A percentile compares a stretch with the other conserved stretches of the same genome.
Evolutionary conservation across 257 asterid species (phyloP).

Genomic region (Eucommia ulmoides): DNA sequence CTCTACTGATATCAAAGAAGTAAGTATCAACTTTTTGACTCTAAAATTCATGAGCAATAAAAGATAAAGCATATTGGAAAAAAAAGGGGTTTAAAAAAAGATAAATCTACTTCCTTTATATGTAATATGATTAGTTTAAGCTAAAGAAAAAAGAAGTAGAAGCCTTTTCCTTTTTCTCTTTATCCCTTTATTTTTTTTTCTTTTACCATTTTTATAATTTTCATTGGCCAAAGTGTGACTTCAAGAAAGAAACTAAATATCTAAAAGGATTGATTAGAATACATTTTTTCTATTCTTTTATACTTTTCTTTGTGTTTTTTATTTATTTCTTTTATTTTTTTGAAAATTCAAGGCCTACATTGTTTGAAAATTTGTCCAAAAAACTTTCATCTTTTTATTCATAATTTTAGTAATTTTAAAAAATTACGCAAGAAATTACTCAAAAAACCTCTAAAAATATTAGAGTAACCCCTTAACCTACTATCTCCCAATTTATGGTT

Average conservation of each 20-base stretch:
- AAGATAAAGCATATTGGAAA: neutral
- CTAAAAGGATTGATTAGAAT: no score
- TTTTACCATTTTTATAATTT: slow-evolving; percentile 9
- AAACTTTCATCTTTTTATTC: no score
- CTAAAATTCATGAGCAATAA: slow-evolving; percentile 6
- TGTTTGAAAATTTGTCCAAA: no score
- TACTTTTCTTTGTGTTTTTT: no score
- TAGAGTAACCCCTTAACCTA: no score
- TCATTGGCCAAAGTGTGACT: neutral
- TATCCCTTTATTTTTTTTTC: slow-evolving; percentile 29
- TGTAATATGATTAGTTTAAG: slow-evolving; percentile 10
- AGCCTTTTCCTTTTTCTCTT: slow-evolving; percentile 24
- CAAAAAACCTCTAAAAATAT: no score
- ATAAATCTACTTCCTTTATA: slow-evolving; percentile 12
- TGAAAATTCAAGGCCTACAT: no score
- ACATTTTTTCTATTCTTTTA: no score
- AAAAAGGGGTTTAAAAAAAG: neutral
- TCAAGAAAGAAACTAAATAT: neutral
- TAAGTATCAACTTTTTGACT: slow-evolving; percentile 32
- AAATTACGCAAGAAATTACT: no score
- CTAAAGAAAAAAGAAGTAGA: slow-evolving; percentile 8
- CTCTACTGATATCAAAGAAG: slow-evolving; percentile 62
- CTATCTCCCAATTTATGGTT: no score
- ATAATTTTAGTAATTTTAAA: no score
- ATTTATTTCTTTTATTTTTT: no score